Conservation (phyloP, 306 rosid species). For the Vigna unguiculata region DNA sequence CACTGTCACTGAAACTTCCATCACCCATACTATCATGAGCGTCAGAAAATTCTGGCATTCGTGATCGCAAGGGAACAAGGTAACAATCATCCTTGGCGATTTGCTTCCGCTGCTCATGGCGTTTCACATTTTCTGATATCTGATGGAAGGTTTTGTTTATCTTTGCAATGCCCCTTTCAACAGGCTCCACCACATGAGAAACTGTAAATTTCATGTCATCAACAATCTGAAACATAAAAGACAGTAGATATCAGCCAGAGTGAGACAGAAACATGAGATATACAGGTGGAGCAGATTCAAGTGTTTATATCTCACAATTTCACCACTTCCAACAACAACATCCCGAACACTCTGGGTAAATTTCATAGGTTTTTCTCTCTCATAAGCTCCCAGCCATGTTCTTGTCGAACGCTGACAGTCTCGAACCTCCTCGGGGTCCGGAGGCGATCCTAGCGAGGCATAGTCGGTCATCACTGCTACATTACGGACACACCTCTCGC, state of each 20-base stretch:
- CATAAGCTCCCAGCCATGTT: conserved; percentile 62
- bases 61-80: conserved; percentile 72
- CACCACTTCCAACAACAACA: conserved; percentile 93
- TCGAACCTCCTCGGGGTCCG: conserved; percentile 89
- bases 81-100: conserved; percentile 75
- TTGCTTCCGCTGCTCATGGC: conserved; percentile 74
- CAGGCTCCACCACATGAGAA: conserved; percentile 94
- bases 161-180: conserved; percentile 90
- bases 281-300: background rate
- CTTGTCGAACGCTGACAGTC: conserved; percentile 79
- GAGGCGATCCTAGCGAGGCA: conserved; percentile 86
- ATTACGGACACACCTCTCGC: conserved; percentile 95
- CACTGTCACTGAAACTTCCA: conserved; percentile 93
- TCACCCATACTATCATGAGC: conserved; percentile 55
- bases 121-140: conserved; percentile 96
- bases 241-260: conserved; percentile 37
- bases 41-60: conserved; percentile 77
- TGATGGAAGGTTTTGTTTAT: conserved; percentile 82
- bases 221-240: conserved; percentile 69
- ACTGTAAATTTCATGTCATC: conserved; percentile 98
- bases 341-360: conserved; percentile 88
- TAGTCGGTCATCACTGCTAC: conserved; percentile 91
- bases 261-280: background rate
- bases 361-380: conserved; percentile 75
- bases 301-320: conserved; percentile 73